These are phyloP conservation scores for Ophiostoma populinum DNA, from an alignment of 2,329 filamentous ascomycete species.

Conservation along the genomic window DNA sequence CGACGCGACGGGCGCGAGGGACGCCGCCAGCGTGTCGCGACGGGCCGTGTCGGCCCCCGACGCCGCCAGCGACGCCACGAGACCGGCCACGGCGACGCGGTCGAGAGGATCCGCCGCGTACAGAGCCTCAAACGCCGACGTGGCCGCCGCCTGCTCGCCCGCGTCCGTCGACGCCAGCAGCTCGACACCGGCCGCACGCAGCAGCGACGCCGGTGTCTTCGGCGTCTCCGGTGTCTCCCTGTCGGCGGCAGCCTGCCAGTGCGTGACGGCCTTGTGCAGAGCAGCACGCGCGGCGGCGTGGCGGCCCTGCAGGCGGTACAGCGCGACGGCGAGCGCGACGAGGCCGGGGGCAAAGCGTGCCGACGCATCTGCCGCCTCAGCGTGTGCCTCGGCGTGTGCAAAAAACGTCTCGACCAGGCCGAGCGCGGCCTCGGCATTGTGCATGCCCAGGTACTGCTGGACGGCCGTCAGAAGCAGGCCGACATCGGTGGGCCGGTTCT, in stretches of 20 bases:
- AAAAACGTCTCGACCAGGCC: slow-evolving; percentile 62
- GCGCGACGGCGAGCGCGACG: slow-evolving; percentile 58
- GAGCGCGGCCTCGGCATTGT: slow-evolving; percentile 55
- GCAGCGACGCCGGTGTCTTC: slow-evolving; percentile 41
- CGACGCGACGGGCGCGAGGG: slow-evolving; percentile 27
- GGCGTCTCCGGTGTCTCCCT: too few relatives aligned
- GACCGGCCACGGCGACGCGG: slow-evolving; percentile 55
- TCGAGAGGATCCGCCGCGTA: slow-evolving; percentile 49
- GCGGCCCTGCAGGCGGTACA: slow-evolving; percentile 63
- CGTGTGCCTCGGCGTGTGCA: slow-evolving; percentile 40
- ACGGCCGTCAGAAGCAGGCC: slow-evolving; percentile 65
- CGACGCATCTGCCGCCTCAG: slow-evolving; percentile 30
- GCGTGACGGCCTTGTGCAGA: slow-evolving; percentile 59
- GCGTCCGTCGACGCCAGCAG: slow-evolving; percentile 58
- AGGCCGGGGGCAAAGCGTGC: slow-evolving; percentile 72
- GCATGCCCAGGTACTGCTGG: slow-evolving; percentile 50
- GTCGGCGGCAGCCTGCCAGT: slow-evolving; percentile 55
- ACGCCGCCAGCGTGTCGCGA: slow-evolving; percentile 4
- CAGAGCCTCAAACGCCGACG: slow-evolving; percentile 62
- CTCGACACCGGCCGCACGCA: slow-evolving; percentile 67
- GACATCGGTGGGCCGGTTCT: slow-evolving; percentile 61
- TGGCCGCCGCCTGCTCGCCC: slow-evolving; percentile 52
- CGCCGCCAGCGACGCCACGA: slow-evolving; percentile 62
- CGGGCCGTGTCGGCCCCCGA: slow-evolving; percentile 37
- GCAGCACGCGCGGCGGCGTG: slow-evolving; percentile 54